Evolutionary conservation across 495 filamentous ascomycete genomes (phyloP).

Genomic region (Daldinia caldariorum): DNA sequence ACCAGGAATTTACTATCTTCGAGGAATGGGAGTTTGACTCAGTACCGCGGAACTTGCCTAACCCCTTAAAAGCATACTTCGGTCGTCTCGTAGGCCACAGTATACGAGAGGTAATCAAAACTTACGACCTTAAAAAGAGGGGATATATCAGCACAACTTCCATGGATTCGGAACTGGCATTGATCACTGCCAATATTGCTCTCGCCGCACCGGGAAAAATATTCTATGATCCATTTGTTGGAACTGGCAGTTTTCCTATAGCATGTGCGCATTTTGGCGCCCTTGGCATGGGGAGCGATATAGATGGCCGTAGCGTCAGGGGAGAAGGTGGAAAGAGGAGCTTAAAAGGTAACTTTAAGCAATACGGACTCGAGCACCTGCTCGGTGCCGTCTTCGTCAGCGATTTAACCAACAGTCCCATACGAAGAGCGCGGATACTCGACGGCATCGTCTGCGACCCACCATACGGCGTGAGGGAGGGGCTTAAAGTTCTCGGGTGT

Average conservation of each 20-base stretch:
- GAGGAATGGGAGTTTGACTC: slow-evolving; percentile 75
- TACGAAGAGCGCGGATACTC: slow-evolving; percentile 70
- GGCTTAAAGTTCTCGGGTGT: slow-evolving; percentile 83
- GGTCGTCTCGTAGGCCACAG: slow-evolving; percentile 73
- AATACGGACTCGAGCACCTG: slow-evolving; percentile 74
- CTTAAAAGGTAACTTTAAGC: slow-evolving; percentile 79
- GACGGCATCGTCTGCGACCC: slow-evolving; percentile 98
- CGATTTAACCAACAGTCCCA: slow-evolving; percentile 88
- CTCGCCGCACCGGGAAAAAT: slow-evolving; percentile 82
- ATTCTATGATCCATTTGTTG: slow-evolving; percentile 93
- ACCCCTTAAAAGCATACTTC: slow-evolving; percentile 72
- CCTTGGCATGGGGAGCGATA: slow-evolving; percentile 82
- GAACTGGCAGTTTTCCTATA: slow-evolving; percentile 89
- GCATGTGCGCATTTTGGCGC: slow-evolving; percentile 91
- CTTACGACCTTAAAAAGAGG: slow-evolving; percentile 91
- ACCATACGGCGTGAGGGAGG: slow-evolving; percentile 96
- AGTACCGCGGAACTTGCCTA: slow-evolving; percentile 50
- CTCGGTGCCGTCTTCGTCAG: slow-evolving; percentile 82
- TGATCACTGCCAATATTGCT: slow-evolving; percentile 92
- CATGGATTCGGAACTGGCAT: slow-evolving; percentile 93
- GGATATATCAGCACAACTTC: slow-evolving; percentile 93
- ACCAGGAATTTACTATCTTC: slow-evolving; percentile 78
- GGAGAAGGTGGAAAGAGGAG: slow-evolving; percentile 65
- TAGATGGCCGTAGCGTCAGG: slow-evolving; percentile 86
- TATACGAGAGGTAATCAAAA: slow-evolving; percentile 70